Percentiles rank a stretch among this genome's conserved stretches.
Conservation (phyloP, 371 early-diverging fungal species). For the Mortierella sp. region DNA sequence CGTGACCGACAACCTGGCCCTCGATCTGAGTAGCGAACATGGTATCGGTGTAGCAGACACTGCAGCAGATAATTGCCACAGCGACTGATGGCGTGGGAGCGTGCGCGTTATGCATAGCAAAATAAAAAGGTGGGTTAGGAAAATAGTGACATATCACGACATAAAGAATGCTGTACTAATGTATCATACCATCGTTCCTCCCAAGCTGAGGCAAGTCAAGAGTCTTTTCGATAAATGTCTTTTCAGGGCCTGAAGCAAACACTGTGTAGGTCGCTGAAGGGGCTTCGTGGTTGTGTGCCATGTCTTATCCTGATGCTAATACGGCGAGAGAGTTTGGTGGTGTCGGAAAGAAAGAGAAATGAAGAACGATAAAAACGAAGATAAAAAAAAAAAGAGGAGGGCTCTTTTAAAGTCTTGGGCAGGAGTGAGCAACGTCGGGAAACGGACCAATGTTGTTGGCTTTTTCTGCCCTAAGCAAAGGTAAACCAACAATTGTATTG, state of each 20-base stretch:
- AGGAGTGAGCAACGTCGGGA: too few species aligned
- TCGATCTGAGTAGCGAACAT: conserved; percentile 39
- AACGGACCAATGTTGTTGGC: too few species aligned
- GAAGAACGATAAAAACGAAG: too few species aligned
- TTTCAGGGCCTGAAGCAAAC: conserved; percentile 32
- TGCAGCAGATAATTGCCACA: conserved; percentile 64
- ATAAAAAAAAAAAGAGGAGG: too few species aligned
- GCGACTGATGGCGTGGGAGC: conserved; percentile 33
- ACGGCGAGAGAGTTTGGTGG: too few species aligned
- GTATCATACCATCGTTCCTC: conserved; percentile 20
- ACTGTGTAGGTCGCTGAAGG: conserved; percentile 16
- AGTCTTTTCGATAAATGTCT: conserved; percentile 27
- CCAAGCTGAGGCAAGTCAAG: conserved; percentile 34
- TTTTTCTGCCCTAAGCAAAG: too few species aligned
- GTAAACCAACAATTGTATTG: too few species aligned
- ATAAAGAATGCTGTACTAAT: neutral
- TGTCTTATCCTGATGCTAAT: too few species aligned
- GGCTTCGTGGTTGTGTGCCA: too few species aligned
- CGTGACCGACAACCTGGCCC: conserved; percentile 60
- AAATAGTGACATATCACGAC: neutral
- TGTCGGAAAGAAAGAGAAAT: too few species aligned
- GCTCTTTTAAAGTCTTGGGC: too few species aligned
- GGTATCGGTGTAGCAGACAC: conserved; percentile 68
- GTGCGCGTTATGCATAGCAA: neutral
- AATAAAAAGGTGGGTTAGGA: conserved; percentile 7